Percentiles rank a stretch among this genome's conserved stretches.
Conservation (phyloP, 129 eudicot genomes). For the Pseudognaphalium luteoalbum region DNA sequence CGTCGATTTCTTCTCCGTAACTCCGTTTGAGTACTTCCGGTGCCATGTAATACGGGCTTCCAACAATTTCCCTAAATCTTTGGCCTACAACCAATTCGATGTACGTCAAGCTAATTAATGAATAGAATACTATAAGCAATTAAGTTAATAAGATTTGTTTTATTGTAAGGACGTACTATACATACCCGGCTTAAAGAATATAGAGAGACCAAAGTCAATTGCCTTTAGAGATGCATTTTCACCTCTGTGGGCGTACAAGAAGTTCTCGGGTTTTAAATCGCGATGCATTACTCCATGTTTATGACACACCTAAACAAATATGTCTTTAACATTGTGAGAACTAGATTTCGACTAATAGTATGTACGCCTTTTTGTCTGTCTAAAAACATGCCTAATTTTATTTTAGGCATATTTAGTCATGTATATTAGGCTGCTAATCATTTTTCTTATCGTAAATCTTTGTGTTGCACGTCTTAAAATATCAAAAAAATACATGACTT, state of each 20-base stretch:
- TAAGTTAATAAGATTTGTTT: neutral
- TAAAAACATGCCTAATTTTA: no score
- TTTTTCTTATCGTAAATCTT: no score
- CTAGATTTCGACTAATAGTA: neutral
- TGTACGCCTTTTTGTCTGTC: no score
- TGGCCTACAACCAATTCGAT: conserved; percentile 47
- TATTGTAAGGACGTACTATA: neutral
- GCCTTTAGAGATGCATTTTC: conserved; percentile 77
- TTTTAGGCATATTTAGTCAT: neutral
- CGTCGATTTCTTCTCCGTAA: conserved; percentile 67
- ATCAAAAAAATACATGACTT: neutral
- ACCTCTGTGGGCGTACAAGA: conserved; percentile 50
- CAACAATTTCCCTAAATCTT: conserved; percentile 69
- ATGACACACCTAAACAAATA: conserved; percentile 66
- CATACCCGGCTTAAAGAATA: conserved; percentile 74
- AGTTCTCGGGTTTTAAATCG: conserved; percentile 89
- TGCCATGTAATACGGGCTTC: conserved; percentile 96
- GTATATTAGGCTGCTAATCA: neutral
- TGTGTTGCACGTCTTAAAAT: no score
- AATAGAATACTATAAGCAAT: neutral
- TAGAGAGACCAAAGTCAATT: conserved; percentile 92
- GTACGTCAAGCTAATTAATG: no score
- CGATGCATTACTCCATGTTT: conserved; percentile 77
- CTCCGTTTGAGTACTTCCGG: conserved; percentile 79
- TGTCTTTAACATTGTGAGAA: neutral